A percentile compares a stretch with the other conserved stretches of the same genome.
These are phyloP conservation scores for Periconia digitata DNA, from an alignment of 2,329 filamentous ascomycete genomes.

Conservation along the genomic window DNA sequence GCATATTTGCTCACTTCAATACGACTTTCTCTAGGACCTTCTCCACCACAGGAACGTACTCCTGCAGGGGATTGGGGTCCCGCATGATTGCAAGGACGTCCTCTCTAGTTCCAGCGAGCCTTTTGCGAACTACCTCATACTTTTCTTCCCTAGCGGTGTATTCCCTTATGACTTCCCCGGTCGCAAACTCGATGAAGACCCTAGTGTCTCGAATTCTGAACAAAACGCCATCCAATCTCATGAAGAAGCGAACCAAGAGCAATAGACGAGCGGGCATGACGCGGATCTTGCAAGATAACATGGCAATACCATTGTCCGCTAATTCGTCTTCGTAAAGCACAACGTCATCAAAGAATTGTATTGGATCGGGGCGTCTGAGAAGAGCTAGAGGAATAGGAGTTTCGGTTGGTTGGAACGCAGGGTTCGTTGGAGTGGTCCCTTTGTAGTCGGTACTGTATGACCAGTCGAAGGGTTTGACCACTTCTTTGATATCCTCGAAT, in stretches of 20 bases:
- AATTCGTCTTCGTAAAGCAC: constrained; percentile 96
- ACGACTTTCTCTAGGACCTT: constrained; percentile 62
- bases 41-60: constrained; percentile 66
- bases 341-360: constrained; percentile 95
- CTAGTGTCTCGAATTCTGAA: constrained; percentile 86
- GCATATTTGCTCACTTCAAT: constrained; percentile 27
- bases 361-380: constrained; percentile 85
- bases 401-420: constrained; percentile 48
- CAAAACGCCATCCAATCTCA: constrained; percentile 88
- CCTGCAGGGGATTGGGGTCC: constrained; percentile 71
- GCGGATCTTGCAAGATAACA: constrained; percentile 86
- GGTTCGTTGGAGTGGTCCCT: constrained; percentile 60
- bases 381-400: constrained; percentile 78
- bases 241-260: constrained; percentile 82
- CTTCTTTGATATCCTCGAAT: constrained; percentile 83
- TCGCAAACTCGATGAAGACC: constrained; percentile 86
- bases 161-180: constrained; percentile 78
- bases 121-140: constrained; percentile 72
- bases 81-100: constrained; percentile 75
- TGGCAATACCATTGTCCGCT: constrained; percentile 92
- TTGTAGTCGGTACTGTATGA: constrained; percentile 89
- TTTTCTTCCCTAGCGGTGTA: constrained; percentile 84
- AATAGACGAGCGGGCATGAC: constrained; percentile 91
- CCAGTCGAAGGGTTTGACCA: constrained; percentile 97
- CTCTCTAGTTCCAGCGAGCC: constrained; percentile 59